Evolutionary conservation across 768 basidiomycete genomes (phyloP).

Genomic region (Suillus spraguei): DNA sequence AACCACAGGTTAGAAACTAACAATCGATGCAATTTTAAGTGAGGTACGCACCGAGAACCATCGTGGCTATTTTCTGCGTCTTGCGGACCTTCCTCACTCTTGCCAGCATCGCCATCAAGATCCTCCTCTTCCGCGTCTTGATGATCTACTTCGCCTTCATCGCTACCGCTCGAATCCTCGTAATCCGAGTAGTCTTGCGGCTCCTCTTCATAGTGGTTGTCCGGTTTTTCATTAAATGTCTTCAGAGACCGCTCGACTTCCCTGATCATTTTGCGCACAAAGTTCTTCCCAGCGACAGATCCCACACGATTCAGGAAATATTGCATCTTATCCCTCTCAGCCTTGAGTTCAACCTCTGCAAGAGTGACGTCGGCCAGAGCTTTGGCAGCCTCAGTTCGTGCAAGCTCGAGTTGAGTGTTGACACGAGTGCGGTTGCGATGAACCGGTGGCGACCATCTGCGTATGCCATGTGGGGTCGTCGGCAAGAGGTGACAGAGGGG

Average conservation of each 20-base stretch:
- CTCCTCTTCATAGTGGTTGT: slow-evolving; percentile 3
- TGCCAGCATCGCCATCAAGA: neutral
- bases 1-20: neutral
- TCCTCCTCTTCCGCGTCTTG: neutral
- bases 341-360: slow-evolving; percentile 27
- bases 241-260: slow-evolving; percentile 19
- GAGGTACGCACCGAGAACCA: neutral
- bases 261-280: slow-evolving; percentile 29
- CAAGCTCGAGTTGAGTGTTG: slow-evolving; percentile 17
- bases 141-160: slow-evolving; percentile 6
- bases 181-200: neutral
- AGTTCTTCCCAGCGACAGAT: slow-evolving; percentile 28
- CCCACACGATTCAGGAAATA: slow-evolving; percentile 26
- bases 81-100: neutral
- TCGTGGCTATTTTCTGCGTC: neutral
- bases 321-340: slow-evolving; percentile 28
- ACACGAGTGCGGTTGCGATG: slow-evolving; percentile 28
- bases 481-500: slow-evolving; percentile 27
- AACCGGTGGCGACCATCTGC: slow-evolving; percentile 28
- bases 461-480: slow-evolving; percentile 32
- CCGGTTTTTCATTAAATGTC: neutral
- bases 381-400: slow-evolving; percentile 20
- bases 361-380: slow-evolving; percentile 31
- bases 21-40: neutral
- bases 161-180: slow-evolving; percentile 5